Percentiles rank a stretch among this genome's conserved stretches.
phyloP scores from a whole-genome alignment of 148 eudicot species.

The Fagopyrum homotropicum region DNA sequence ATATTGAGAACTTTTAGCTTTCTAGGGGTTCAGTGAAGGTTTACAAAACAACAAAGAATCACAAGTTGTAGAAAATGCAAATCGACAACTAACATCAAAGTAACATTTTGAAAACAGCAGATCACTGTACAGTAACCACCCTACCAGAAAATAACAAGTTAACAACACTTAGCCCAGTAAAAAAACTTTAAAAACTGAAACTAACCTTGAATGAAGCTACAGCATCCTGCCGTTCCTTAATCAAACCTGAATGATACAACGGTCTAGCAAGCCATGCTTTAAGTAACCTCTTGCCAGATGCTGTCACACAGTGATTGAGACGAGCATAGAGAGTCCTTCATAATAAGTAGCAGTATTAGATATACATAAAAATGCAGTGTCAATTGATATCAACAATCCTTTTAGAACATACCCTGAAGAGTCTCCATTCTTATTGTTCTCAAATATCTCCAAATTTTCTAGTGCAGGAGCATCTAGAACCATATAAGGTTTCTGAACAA shows the following conservation, averaged over 20 bases:
- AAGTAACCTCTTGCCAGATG: constrained; percentile 90
- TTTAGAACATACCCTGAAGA: constrained; percentile 60
- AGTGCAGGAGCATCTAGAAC: constrained; percentile 87
- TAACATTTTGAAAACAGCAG: not conserved
- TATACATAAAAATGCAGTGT: not conserved
- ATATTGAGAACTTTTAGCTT: not conserved
- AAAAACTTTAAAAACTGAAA: not conserved
- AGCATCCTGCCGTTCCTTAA: constrained; percentile 90
- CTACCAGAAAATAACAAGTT: not conserved
- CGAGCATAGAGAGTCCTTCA: constrained; percentile 76
- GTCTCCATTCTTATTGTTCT: constrained; percentile 76
- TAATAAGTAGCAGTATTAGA: constrained; percentile 9
- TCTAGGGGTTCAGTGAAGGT: not conserved
- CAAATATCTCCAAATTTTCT: constrained; percentile 94
- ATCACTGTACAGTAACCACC: not conserved
- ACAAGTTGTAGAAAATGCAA: too few species aligned
- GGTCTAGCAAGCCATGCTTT: constrained; percentile 97
- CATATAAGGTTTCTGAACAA: constrained; percentile 67
- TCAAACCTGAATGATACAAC: constrained; percentile 49
- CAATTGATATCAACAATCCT: constrained; percentile 2
- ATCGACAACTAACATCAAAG: not conserved
- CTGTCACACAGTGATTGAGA: constrained; percentile 80
- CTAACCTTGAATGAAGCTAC: constrained; percentile 70
- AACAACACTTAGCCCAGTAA: not conserved
- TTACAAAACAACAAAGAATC: not conserved